Percentiles rank a stretch among this genome's conserved stretches.
These are phyloP conservation scores for Amanita inopinata DNA, from an alignment of 768 basidiomycete species.

Conservation along the genomic window DNA sequence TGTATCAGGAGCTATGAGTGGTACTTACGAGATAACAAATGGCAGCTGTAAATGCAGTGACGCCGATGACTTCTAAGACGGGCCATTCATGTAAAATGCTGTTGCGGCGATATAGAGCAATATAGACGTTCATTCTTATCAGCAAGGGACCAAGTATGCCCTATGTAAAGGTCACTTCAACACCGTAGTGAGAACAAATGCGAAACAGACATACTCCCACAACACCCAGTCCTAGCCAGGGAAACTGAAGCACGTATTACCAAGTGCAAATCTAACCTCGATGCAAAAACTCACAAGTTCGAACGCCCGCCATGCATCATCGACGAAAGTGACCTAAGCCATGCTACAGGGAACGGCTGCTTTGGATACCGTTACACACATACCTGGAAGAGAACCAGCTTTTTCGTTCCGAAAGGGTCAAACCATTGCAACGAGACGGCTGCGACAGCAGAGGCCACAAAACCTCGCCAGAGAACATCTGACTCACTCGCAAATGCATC, in stretches of 20 bases:
- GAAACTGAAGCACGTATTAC: slow-evolving; percentile 34
- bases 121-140: slow-evolving; percentile 56
- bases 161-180: slow-evolving; percentile 23
- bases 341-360: neutral
- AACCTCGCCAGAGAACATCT: slow-evolving; percentile 80
- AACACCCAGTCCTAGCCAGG: slow-evolving; percentile 58
- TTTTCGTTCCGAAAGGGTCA: slow-evolving; percentile 80
- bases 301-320: slow-evolving; percentile 61
- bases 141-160: slow-evolving; percentile 57
- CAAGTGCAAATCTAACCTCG: neutral
- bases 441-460: slow-evolving; percentile 82
- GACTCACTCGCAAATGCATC: slow-evolving; percentile 62
- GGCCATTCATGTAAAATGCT: slow-evolving; percentile 52
- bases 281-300: slow-evolving; percentile 41
- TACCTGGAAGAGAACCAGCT: slow-evolving; percentile 74
- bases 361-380: slow-evolving; percentile 6
- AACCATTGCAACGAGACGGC: slow-evolving; percentile 78
- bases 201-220: slow-evolving; percentile 37
- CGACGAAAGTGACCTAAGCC: slow-evolving; percentile 44
- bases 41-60: slow-evolving; percentile 58
- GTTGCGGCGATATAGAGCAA: slow-evolving; percentile 51
- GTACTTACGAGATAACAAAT: slow-evolving; percentile 53
- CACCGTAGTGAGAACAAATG: neutral
- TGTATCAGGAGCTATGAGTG: neutral
- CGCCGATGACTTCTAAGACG: slow-evolving; percentile 51